Evolutionary conservation across 768 basidiomycete genomes (phyloP).

Genomic region (Termitomyces heimii): DNA sequence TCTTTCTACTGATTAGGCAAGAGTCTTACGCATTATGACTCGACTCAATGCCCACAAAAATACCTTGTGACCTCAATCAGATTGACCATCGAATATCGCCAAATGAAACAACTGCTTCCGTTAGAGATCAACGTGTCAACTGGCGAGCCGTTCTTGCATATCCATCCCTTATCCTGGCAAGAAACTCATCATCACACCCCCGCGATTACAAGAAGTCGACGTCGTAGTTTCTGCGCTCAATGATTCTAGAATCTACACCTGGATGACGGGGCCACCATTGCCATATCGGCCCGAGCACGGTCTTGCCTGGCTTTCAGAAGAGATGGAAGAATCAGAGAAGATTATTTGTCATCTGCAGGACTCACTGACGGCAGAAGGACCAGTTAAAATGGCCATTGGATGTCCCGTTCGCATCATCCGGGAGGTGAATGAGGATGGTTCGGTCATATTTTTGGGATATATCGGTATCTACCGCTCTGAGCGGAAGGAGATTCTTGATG

Average conservation of each 20-base stretch:
- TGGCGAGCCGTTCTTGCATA: conserved; percentile 45
- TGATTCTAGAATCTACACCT: conserved; percentile 24
- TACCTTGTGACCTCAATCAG: no score
- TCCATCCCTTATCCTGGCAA: conserved; percentile 42
- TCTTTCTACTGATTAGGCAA: no score
- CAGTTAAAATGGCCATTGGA: background rate
- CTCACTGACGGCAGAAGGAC: background rate
- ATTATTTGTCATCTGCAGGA: conserved; percentile 12
- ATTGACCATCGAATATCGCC: no score
- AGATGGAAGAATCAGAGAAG: conserved; percentile 15
- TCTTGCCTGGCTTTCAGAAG: conserved; percentile 11
- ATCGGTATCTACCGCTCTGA: conserved; percentile 22
- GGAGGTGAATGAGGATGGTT: conserved; percentile 30
- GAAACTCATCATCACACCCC: conserved; percentile 46
- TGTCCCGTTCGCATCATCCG: conserved; percentile 40
- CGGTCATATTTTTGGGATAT: conserved; percentile 25
- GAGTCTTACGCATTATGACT: no score
- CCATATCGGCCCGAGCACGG: conserved; percentile 31
- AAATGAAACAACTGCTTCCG: no score
- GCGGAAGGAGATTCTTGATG: conserved; percentile 23
- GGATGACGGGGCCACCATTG: conserved; percentile 31
- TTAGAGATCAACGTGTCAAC: no score
- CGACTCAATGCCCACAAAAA: no score
- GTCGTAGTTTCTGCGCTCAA: conserved; percentile 31
- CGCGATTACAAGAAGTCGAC: conserved; percentile 39